phyloP scores from a whole-genome alignment of 2,329 filamentous ascomycete genomes.

The Arthrobotrys megalospora region DNA sequence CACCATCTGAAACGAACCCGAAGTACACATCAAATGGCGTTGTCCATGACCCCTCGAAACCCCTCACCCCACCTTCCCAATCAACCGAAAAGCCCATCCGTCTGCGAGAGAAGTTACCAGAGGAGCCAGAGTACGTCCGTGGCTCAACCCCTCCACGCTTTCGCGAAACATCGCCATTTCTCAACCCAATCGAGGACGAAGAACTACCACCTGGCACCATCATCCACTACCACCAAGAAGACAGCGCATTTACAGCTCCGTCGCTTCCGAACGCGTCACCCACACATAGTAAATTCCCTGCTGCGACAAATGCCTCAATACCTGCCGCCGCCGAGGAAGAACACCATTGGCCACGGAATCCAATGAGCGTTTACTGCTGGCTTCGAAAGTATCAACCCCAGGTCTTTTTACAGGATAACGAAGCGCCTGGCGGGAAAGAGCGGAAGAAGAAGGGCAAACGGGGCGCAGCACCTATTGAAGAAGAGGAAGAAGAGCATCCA shows the following conservation, averaged over 20 bases:
- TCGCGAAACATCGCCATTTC: conserved; percentile 63
- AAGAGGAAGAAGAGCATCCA: conserved; percentile 51
- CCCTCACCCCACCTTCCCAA: conserved; percentile 51
- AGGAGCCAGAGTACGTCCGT: conserved; percentile 60
- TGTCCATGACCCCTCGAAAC: conserved; percentile 55
- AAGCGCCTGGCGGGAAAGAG: conserved; percentile 67
- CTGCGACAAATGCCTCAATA: conserved; percentile 57
- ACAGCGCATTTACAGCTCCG: conserved; percentile 40
- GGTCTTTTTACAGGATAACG: conserved; percentile 84
- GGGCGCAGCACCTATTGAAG: conserved; percentile 60
- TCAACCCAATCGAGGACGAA: conserved; percentile 61
- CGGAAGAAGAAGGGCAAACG: conserved; percentile 66
- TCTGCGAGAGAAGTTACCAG: conserved; percentile 35
- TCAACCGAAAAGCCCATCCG: conserved; percentile 36
- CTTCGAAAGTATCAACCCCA: conserved; percentile 86
- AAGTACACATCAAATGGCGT: conserved; percentile 53
- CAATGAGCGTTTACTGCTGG: conserved; percentile 96
- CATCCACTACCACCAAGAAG: conserved; percentile 59
- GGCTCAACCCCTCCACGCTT: conserved; percentile 63
- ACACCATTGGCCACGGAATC: conserved; percentile 76
- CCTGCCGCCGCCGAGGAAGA: conserved; percentile 72
- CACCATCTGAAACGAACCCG: conserved; percentile 38
- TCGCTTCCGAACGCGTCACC: conserved; percentile 62
- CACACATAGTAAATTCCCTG: conserved; percentile 70
- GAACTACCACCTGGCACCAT: conserved; percentile 57